Evolutionary conservation across 2,329 filamentous ascomycete species (phyloP).

Genomic region (Xylariaceae sp.): DNA sequence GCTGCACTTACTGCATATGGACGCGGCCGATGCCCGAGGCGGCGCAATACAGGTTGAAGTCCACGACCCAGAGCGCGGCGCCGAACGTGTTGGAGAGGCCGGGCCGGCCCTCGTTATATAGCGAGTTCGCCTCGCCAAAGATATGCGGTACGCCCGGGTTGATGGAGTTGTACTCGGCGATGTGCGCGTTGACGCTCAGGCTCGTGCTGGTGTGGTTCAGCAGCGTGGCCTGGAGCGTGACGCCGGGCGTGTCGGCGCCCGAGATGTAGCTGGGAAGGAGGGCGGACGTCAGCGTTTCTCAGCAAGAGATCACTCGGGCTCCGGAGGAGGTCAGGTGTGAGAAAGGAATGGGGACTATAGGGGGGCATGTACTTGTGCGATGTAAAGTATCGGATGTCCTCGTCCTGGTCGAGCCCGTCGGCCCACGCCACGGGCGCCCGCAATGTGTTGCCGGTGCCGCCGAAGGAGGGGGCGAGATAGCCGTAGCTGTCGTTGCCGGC

Average conservation of each 20-base stretch:
- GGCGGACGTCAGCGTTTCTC: no score
- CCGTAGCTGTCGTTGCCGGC: conserved; percentile 32
- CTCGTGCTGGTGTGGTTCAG: conserved; percentile 55
- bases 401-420: conserved; percentile 42
- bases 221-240: conserved; percentile 54
- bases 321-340: conserved; percentile 1
- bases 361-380: conserved; percentile 46
- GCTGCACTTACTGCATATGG: no score
- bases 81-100: conserved; percentile 59
- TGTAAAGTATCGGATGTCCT: conserved; percentile 44
- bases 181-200: conserved; percentile 38
- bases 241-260: conserved; percentile 49
- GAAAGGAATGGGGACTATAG: background rate
- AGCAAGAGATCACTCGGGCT: no score
- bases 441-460: conserved; percentile 41
- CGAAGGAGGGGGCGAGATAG: conserved; percentile 53
- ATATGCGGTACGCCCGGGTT: conserved; percentile 41
- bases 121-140: conserved; percentile 54
- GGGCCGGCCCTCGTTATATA: conserved; percentile 54
- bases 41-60: conserved; percentile 54
- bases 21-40: conserved; percentile 47
- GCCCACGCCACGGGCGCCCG: conserved; percentile 43
- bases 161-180: conserved; percentile 38
- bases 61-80: conserved; percentile 56
- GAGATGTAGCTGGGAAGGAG: conserved; percentile 50